Base-by-base conservation (phyloP, 495 filamentous ascomycete genomes). In the Penicillium steckii region DNA sequence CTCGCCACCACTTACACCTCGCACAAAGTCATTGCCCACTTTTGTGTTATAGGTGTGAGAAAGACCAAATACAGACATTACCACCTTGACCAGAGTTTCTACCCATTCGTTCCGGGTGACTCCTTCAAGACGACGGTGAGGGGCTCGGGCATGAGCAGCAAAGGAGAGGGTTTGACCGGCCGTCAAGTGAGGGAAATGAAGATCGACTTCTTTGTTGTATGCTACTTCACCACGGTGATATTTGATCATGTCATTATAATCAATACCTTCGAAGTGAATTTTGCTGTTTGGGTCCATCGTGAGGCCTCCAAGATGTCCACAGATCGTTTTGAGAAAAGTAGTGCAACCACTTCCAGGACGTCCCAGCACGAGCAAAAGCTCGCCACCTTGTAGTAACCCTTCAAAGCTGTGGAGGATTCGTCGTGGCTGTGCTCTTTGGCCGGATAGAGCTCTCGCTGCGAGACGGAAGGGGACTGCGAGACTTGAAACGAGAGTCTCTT, bases 1-100 rank as follows among this genome's bases (percentile, higher is more conserved):
- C 66, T 95, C 90, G 19, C 90, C 90, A 29, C 90, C 90, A 26
- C 85, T 89, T n/a, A 95, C 81, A 53, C 90, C 84, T 53, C 69
- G 86, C 74, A 57, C 83, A 42, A 66, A 71, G 15, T 73, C 60
- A 53, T 60, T 66, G 43, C 70, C 70, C 73, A 74, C 70, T 33
- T 70, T 71, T 32, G 71, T 74, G 54, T 70, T 67, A 50, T 81
- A 78, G 18, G 75, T 74, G 13, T 85, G 72, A 3, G 83, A 74
- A 0, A 80, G 72, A 12, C 81, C 84, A 13, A 82, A 67, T 0
- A 81, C 80, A 1, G 84, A 82, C 33, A 83, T 81, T 0, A 88
- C 81, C 22, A 87, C 85, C 17, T 70, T 52, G 6, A 67, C 62
- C 50, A 76, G 68, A 41, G 78, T 62, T 24, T 73, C 54, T 15